These are phyloP conservation scores for Fibroporia radiculosa DNA, from an alignment of 768 basidiomycete species.

Conservation along the genomic window DNA sequence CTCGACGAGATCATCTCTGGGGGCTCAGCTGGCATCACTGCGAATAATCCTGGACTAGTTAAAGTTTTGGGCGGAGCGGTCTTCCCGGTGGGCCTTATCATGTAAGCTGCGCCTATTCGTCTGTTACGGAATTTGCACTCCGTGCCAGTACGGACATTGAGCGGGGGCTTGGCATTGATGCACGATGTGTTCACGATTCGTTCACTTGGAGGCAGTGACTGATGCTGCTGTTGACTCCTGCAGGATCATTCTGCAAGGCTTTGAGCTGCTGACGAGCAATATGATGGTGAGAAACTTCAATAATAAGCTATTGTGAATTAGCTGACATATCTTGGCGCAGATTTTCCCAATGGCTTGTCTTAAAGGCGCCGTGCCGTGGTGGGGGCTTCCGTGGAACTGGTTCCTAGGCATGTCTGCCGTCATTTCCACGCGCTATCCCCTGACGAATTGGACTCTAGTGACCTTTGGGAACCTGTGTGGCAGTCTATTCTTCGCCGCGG, in stretches of 20 bases:
- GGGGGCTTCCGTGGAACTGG: constrained; percentile 64
- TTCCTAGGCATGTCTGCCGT: constrained; percentile 40
- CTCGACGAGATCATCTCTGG: constrained; percentile 53
- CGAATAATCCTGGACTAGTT: constrained; percentile 57
- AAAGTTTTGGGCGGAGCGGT: constrained; percentile 61
- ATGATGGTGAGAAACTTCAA: constrained; percentile 47
- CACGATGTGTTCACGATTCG: no score
- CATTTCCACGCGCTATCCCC: background rate
- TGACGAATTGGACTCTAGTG: constrained; percentile 30
- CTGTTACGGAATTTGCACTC: no score
- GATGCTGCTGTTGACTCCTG: background rate
- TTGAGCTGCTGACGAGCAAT: constrained; percentile 68
- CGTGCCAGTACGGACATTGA: no score
- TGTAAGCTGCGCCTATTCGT: constrained; percentile 33
- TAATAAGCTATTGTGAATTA: background rate
- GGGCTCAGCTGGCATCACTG: constrained; percentile 43
- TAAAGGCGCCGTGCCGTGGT: constrained; percentile 59
- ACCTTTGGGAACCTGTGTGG: constrained; percentile 64
- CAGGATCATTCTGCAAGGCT: constrained; percentile 67
- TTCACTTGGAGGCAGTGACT: background rate
- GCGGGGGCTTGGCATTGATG: no score
- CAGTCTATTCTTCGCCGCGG: constrained; percentile 60
- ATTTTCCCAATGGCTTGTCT: constrained; percentile 62
- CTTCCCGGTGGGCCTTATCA: constrained; percentile 72
- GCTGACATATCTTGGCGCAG: constrained; percentile 24